Conservation (phyloP, 2,329 filamentous ascomycete genomes). For the Dactylella cylindrospora region DNA sequence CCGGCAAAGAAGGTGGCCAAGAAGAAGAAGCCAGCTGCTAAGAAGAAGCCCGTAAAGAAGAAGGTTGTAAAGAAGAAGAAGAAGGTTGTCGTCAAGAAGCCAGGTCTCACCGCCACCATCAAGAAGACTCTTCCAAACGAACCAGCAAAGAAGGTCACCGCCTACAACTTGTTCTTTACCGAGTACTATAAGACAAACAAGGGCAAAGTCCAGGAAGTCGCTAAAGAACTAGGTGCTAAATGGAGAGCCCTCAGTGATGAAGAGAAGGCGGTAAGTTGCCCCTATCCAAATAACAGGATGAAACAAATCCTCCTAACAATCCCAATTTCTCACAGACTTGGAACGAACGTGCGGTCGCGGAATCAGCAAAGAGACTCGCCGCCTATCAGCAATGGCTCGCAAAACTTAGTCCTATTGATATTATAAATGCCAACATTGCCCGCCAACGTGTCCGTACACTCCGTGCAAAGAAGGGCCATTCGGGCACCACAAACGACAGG, state of each 20-base stretch:
- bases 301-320: no score
- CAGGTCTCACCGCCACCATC: conserved; percentile 6
- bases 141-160: conserved; percentile 1
- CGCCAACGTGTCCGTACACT: conserved; percentile 1
- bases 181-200: conserved; percentile 2
- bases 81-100: conserved; percentile 16
- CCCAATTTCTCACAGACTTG: neutral
- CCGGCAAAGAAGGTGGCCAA: conserved; percentile 10
- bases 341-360: conserved; percentile 8
- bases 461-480: neutral
- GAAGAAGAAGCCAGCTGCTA: conserved; percentile 18
- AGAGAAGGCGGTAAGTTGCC: conserved; percentile 22
- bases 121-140: conserved; percentile 15
- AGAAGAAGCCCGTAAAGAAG: conserved; percentile 31
- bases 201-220: neutral
- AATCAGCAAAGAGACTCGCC: conserved; percentile 17
- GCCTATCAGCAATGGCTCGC: conserved; percentile 22
- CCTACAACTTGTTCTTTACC: conserved; percentile 18
- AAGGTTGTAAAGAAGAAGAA: conserved; percentile 26
- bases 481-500: neutral
- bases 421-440: conserved; percentile 25
- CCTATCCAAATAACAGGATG: no score
- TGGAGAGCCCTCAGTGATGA: conserved; percentile 10
- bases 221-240: neutral
- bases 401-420: conserved; percentile 22